phyloP scores from a whole-genome alignment of 2,329 filamentous ascomycete genomes.

The Verruconis gallopava region DNA sequence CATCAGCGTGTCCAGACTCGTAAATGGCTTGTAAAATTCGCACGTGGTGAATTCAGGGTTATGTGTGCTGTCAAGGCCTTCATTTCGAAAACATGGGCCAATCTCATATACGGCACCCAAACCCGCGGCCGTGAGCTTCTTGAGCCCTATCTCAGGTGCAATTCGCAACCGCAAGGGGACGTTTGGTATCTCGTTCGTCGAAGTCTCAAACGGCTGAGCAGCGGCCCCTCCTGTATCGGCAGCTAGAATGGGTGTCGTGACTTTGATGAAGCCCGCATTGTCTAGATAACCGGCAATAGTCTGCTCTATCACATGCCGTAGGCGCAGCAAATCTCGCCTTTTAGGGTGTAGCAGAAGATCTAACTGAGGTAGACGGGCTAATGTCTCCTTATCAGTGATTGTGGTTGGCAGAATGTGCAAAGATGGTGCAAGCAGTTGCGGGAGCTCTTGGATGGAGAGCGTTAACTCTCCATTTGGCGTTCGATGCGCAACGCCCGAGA shows the following conservation, averaged over 20 bases:
- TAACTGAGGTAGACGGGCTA: conserved; percentile 66
- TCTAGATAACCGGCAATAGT: conserved; percentile 63
- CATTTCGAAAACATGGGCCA: conserved; percentile 83
- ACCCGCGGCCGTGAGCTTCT: conserved; percentile 78
- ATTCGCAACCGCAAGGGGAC: conserved; percentile 68
- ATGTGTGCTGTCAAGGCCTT: conserved; percentile 74
- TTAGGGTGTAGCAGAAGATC: conserved; percentile 68
- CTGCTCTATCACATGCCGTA: conserved; percentile 63
- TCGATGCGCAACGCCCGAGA: conserved; percentile 56
- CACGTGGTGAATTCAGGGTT: conserved; percentile 97
- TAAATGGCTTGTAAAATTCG: conserved; percentile 88
- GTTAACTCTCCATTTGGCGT: conserved; percentile 66
- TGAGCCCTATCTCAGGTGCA: conserved; percentile 90
- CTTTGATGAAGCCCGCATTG: conserved; percentile 63
- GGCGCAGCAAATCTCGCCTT: conserved; percentile 54
- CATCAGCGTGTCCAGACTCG: conserved; percentile 63
- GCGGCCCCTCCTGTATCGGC: conserved; percentile 74
- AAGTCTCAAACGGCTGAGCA: conserved; percentile 74
- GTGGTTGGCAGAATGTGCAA: conserved; percentile 65
- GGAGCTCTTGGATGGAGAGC: conserved; percentile 43
- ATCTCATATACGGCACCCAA: conserved; percentile 88
- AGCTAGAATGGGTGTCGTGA: conserved; percentile 80
- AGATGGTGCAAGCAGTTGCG: conserved; percentile 61
- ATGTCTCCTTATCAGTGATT: conserved; percentile 57
- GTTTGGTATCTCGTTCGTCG: conserved; percentile 60